Conservation (phyloP, 1,139 yeast genomes). For the Kodamaea alishanica region DNA sequence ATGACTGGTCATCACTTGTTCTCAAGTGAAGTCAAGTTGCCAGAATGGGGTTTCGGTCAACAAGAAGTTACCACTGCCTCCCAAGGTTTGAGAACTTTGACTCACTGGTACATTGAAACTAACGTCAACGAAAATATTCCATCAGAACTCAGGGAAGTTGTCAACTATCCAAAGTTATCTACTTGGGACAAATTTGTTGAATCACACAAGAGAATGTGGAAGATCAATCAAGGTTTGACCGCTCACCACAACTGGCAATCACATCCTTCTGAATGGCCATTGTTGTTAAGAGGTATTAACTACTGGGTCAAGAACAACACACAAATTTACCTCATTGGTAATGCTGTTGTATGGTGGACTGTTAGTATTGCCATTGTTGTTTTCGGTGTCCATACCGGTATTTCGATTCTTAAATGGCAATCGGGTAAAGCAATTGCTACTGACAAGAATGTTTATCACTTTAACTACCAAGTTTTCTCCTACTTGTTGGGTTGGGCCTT, state of each 20-base stretch:
- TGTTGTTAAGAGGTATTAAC: conserved; percentile 85
- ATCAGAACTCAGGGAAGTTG: conserved; percentile 22
- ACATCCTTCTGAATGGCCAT: conserved; percentile 85
- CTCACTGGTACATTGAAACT: conserved; percentile 86
- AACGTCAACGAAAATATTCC: conserved; percentile 46
- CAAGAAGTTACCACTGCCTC: conserved; percentile 94
- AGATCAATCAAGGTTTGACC: conserved; percentile 77
- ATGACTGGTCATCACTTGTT: conserved; percentile 87
- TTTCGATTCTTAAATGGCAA: conserved; percentile 76
- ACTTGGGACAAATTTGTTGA: conserved; percentile 73
- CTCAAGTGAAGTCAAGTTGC: conserved; percentile 81
- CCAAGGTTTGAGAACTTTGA: conserved; percentile 70
- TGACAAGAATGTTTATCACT: conserved; percentile 60
- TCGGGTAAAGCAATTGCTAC: conserved; percentile 48
- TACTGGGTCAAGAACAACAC: conserved; percentile 81
- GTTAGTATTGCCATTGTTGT: conserved; percentile 56
- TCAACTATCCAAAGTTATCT: conserved; percentile 60
- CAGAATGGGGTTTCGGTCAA: conserved; percentile 95
- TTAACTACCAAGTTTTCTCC: conserved; percentile 65
- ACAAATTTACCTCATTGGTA: conserved; percentile 86
- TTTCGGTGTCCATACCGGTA: conserved; percentile 50
- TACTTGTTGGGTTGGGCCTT: conserved; percentile 78
- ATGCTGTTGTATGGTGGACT: conserved; percentile 88
- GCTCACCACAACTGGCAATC: conserved; percentile 88
- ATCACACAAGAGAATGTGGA: conserved; percentile 88